Conservation (phyloP, 148 eudicot genomes). For the Linanthus parryae region DNA sequence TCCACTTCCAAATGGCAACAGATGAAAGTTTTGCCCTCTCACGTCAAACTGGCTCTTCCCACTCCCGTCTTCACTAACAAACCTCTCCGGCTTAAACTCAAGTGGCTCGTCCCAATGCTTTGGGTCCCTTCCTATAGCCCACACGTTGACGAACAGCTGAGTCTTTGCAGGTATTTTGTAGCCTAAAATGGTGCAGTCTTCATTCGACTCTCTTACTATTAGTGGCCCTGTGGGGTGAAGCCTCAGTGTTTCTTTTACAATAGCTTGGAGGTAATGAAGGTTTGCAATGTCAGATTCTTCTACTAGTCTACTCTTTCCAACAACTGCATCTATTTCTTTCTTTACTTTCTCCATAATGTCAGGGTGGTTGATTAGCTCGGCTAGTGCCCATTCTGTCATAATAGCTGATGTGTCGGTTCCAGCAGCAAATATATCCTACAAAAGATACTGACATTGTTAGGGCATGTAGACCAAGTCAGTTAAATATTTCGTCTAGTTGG, state of each 20-base stretch:
- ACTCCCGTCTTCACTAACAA: constrained; percentile 9
- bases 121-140: constrained; percentile 35
- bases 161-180: constrained; percentile 23
- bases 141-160: constrained; percentile 24
- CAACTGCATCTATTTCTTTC: constrained; percentile 23
- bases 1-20: constrained; percentile 36
- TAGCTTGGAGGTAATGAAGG: constrained; percentile 32
- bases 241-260: constrained; percentile 30
- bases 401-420: constrained; percentile 36
- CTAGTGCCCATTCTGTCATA: constrained; percentile 31
- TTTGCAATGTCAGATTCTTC: constrained; percentile 29
- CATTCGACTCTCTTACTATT: constrained; percentile 21
- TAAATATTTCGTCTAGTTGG: too few species aligned
- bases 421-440: constrained; percentile 24
- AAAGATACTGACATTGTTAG: too few species aligned
- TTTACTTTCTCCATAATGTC: constrained; percentile 17
- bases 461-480: too few species aligned
- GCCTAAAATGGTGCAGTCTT: constrained; percentile 19
- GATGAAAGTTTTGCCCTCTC: constrained; percentile 27
- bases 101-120: constrained; percentile 25
- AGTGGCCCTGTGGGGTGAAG: constrained; percentile 30
- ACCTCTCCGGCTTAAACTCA: constrained; percentile 29
- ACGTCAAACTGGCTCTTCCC: constrained; percentile 19
- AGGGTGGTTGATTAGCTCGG: constrained; percentile 35
- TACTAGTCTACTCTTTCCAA: constrained; percentile 21